Percentiles rank a stretch among this genome's conserved stretches.
These are phyloP conservation scores for Phytopythium helicoides DNA, from an alignment of 352 stramenopile species.

Conservation along the genomic window DNA sequence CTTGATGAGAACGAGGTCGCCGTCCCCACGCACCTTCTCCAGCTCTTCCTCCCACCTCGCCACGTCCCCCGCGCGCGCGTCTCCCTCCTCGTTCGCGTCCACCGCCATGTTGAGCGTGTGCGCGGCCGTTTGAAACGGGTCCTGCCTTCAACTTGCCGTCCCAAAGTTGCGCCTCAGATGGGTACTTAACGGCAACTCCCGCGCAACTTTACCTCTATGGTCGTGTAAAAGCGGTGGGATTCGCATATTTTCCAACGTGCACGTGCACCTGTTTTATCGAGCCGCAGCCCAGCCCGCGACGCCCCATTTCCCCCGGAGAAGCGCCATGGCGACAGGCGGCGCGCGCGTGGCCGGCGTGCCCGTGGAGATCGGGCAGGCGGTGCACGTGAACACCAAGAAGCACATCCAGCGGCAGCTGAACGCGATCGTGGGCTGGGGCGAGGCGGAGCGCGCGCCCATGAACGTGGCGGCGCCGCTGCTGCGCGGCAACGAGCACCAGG, in stretches of 20 bases:
- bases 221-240: too few species aligned
- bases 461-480: conserved; percentile 69
- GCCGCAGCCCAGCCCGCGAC: too few species aligned
- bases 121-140: too few species aligned
- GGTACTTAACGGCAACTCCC: too few species aligned
- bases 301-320: conserved; percentile 1
- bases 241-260: too few species aligned
- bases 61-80: conserved; percentile 8
- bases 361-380: conserved; percentile 58
- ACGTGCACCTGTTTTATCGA: too few species aligned
- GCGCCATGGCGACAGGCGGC: conserved; percentile 6
- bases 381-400: conserved; percentile 74
- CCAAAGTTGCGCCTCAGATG: too few species aligned
- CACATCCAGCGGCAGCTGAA: conserved; percentile 84
- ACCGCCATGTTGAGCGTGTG: too few species aligned
- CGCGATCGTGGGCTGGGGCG: conserved; percentile 74
- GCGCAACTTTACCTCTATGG: too few species aligned
- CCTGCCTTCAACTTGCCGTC: too few species aligned
- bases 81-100: too few species aligned
- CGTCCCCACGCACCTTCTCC: conserved; percentile 82
- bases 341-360: conserved; percentile 49
- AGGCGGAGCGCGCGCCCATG: conserved; percentile 72
- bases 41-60: conserved; percentile 72
- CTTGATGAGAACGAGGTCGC: conserved; percentile 60
- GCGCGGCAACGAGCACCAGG: conserved; percentile 67